phyloP scores from a whole-genome alignment of 2,329 filamentous ascomycete genomes.

The Aureobasidium sp. region DNA sequence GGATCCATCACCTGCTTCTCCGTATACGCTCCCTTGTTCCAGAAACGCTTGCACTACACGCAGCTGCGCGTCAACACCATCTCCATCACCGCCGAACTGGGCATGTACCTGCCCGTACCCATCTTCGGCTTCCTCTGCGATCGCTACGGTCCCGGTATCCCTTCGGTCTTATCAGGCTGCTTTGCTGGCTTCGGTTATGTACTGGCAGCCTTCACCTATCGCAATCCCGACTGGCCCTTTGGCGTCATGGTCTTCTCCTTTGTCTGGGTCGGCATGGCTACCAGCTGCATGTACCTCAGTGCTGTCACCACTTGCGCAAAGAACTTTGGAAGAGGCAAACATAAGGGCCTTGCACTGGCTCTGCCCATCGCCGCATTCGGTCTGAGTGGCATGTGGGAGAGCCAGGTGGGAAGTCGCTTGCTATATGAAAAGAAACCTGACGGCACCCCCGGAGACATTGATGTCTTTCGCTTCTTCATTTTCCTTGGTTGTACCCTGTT shows the following conservation, averaged over 20 bases:
- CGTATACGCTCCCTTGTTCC: slow-evolving; percentile 84
- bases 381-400: slow-evolving; percentile 90
- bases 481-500: slow-evolving; percentile 70
- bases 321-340: slow-evolving; percentile 86
- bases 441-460: slow-evolving; percentile 51
- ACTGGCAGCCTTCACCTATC: slow-evolving; percentile 71
- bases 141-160: slow-evolving; percentile 67
- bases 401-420: slow-evolving; percentile 71
- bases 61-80: slow-evolving; percentile 90
- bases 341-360: slow-evolving; percentile 81
- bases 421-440: slow-evolving; percentile 61
- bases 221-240: slow-evolving; percentile 59
- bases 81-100: slow-evolving; percentile 75
- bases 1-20: slow-evolving; percentile 91
- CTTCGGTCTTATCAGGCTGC: slow-evolving; percentile 62
- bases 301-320: slow-evolving; percentile 95
- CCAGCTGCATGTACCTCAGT: slow-evolving; percentile 79
- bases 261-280: slow-evolving; percentile 70
- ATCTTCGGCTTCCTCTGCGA: slow-evolving; percentile 88
- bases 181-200: slow-evolving; percentile 77
- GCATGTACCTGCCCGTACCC: slow-evolving; percentile 87
- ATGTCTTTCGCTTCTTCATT: slow-evolving; percentile 79
- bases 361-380: slow-evolving; percentile 89
- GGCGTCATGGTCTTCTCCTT: slow-evolving; percentile 80
- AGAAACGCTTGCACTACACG: slow-evolving; percentile 74